Evolutionary conservation across 1,284 basidiomycete genomes (phyloP), one percentile per base, ranked within the genome.

Genomic region (Coriolopsis trogii): DNA sequence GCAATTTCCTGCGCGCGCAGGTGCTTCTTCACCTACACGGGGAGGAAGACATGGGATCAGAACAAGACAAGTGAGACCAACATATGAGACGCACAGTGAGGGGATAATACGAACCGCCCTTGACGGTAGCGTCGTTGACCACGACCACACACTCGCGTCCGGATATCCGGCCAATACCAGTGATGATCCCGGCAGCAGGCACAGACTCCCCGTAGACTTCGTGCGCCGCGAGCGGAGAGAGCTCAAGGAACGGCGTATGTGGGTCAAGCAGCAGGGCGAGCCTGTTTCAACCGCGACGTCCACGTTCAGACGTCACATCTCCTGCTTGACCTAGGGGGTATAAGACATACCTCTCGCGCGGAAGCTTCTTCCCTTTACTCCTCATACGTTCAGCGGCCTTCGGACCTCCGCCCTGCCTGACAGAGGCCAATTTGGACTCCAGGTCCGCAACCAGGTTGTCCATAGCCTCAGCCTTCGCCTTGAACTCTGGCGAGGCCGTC

Each of bases 81-180:
- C 24, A n/a, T 41, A 42, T 24, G 15, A 24, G 7, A 65, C 76
- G 55, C 52, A 91, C 92, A 8, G 94, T 95, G 53, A 98, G 74
- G 12, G 95, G 95, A 67, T 95, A 95, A 71, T 96, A 96, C 0
- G 90, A 91, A 1, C 94, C 94, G 26, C 94, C 93, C 67, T 95
- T 95, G 34, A 95, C 93, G 2, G 92, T 95, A 24, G 94, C 90
- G 67, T 98, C 95, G 70, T 98, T 98, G 33, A 93, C 90, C 10
- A 97, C 86, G 8, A 98, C 73, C 67, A 97, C 86, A 67, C 93
- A 95, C 67, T 95, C 91, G 51, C 83, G 77, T 3, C 91, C 93
- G 16, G 87, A 82, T 42, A 97, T 87, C 48, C 86, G 74, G 33
- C 85, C 85, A 59, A 98, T 90, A 25, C 95, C 95, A 5, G 94